These are phyloP conservation scores for Tetrapisispora phaffii DNA, from an alignment of 805 yeast genomes.

Conservation along the genomic window DNA sequence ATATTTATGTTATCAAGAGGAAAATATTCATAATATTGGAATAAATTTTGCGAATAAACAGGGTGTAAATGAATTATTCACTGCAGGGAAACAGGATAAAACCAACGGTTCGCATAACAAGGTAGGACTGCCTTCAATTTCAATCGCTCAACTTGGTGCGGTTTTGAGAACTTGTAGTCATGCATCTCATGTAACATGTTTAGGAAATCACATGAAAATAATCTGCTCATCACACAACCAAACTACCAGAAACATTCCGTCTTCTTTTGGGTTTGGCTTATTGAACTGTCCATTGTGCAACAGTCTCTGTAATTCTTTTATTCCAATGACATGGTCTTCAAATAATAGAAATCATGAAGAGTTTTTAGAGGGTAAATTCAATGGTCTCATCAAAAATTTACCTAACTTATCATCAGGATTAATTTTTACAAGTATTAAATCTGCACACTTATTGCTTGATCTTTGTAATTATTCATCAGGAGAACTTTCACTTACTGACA, in stretches of 20 bases:
- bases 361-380: neutral
- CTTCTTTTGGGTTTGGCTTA: slow-evolving; percentile 57
- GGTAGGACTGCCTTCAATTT: slow-evolving; percentile 21
- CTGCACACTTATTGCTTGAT: slow-evolving; percentile 16
- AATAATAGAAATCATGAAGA: neutral
- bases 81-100: neutral
- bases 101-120: neutral
- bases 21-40: slow-evolving; percentile 19
- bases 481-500: slow-evolving; percentile 14
- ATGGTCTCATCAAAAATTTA: neutral
- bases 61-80: neutral
- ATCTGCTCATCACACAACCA: slow-evolving; percentile 51
- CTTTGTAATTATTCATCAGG: slow-evolving; percentile 1
- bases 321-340: slow-evolving; percentile 43
- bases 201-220: slow-evolving; percentile 51
- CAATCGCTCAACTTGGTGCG: slow-evolving; percentile 3
- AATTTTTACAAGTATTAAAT: slow-evolving; percentile 11
- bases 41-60: slow-evolving; percentile 19
- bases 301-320: slow-evolving; percentile 69
- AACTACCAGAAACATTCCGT: slow-evolving; percentile 75
- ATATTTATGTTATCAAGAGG: slow-evolving; percentile 25
- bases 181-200: slow-evolving; percentile 81
- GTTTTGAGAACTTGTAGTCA: slow-evolving; percentile 68
- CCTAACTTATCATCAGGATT: slow-evolving; percentile 1
- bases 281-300: slow-evolving; percentile 88